Evolutionary conservation across 2,329 filamentous ascomycete genomes (phyloP), one percentile per base, ranked within the genome.

Genomic region (Emmonsiellopsis sp.): DNA sequence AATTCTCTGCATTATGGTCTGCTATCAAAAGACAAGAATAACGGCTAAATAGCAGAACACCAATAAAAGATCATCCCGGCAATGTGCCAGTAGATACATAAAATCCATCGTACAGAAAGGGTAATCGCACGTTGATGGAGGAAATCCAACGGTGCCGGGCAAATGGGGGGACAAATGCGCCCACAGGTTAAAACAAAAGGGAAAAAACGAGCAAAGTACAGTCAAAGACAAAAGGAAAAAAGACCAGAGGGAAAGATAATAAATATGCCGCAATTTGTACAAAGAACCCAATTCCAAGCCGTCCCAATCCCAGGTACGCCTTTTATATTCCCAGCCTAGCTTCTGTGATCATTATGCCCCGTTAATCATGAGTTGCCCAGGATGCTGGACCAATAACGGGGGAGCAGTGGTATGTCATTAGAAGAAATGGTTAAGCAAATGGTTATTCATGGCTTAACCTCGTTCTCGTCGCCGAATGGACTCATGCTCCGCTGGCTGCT

Each of bases 401-500:
- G 46, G 46, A 49, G 46, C 46, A 38, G 46, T 44, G 11, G 3
- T 26, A 15, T 26, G 16, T 26, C 32, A 32, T 46, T 15, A 20
- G 40, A 50, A 34, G 31, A 43, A 43, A 35, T 31, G 5, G 11
- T 30, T n/a, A 20, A 50, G 30, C 30, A n/a, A 44, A 47, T 37
- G 41, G 10, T 41, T 54, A 7, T 15, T 40, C 48, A 51, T 7
- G 48, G 50, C 41, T 67, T 67, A 43, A 74, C 64, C 61, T 74
- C 72, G 58, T 74, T 71, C 15, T 64, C 65, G 55, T 75, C 72
- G 13, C 70, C 73, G 57, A 75, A 75, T 5, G 72, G 72, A 55
- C 72, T 74, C 55, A 65, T 64, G 43, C 64, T 68, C 54, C 65
- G 56, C 43, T 41, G 54, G 56, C 60, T 62, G 53, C 59, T 52